Evolutionary conservation across 2,329 filamentous ascomycete species (phyloP), one percentile per base, ranked within the genome.

Genomic region (Alternaria rosae): DNA sequence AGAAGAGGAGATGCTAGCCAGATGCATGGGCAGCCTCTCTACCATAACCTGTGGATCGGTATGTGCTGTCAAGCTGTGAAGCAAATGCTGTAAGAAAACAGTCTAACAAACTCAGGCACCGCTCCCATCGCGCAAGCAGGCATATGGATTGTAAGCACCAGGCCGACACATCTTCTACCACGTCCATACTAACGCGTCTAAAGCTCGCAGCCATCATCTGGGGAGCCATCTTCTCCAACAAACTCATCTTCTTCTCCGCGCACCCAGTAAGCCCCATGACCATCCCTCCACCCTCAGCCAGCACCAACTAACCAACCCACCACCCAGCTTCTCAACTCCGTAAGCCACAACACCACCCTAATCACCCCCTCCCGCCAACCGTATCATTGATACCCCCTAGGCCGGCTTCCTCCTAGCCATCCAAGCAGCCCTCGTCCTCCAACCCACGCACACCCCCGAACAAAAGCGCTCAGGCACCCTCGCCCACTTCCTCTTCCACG

Each of bases 371-470:
- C 68, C 7, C 50, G 52, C 35, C 56, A 67, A 61, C 63, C 62
- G 54, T 66, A 62, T 59, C 64, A 66, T 66, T 66, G 59, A 64
- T 59, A 61, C 57, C 54, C 32, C 48, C 11, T 64, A 81, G 79
- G 81, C 91, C 59, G 93, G 89, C 51, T 79, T 97, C 61, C 84
- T 97, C 65, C 84, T 92, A 60, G 84, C 95, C 71, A 86, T 91
- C 17, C 91, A 97, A 83, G 91, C 90, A 57, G 88, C 94, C 67
- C 88, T 98, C 54, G 83, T 95, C 69, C 86, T 98, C 35, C 95
- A 99, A 79, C 95, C 94, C 2, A 97, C 94, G 0, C 87, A 91
- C 71, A 92, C 92, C 0, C 83, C 89, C 2, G 79, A 84, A 15
- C 92, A 97, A 81, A 97, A 97, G 81, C 80, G 80, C 41, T 70